Evolutionary conservation across 2,329 filamentous ascomycete species (phyloP).

Genomic region (Parastagonospora nodorum): DNA sequence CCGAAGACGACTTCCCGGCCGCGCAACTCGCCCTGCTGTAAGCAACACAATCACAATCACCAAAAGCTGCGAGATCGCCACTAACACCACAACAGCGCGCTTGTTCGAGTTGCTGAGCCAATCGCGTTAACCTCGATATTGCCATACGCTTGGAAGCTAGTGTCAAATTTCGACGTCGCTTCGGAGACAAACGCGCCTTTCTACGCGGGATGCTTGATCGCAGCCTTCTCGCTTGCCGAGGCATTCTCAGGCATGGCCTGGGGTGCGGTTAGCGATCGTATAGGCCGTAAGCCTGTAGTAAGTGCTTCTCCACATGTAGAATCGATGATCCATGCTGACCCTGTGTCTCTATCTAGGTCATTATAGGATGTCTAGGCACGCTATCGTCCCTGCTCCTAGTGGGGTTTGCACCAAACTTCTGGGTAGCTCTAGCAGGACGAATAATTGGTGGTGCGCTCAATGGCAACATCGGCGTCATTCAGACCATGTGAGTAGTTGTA

Average conservation of each 20-base stretch:
- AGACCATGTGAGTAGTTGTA: conserved; percentile 59
- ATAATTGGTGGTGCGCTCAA: conserved; percentile 82
- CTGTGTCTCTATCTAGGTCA: conserved; percentile 13
- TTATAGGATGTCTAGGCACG: conserved; percentile 70
- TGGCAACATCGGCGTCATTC: conserved; percentile 85
- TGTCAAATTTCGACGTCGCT: conserved; percentile 43
- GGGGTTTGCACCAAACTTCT: conserved; percentile 81
- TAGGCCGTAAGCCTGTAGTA: conserved; percentile 47
- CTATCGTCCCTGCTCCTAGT: conserved; percentile 82
- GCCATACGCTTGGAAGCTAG: conserved; percentile 66
- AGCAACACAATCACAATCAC: conserved; percentile 36
- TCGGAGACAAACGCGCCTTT: conserved; percentile 66
- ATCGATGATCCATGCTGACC: background rate
- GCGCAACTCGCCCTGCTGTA: conserved; percentile 85
- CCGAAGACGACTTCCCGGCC: conserved; percentile 76
- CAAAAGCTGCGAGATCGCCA: background rate
- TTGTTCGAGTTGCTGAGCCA: conserved; percentile 89
- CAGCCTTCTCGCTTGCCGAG: conserved; percentile 88
- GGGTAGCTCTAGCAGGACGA: conserved; percentile 78
- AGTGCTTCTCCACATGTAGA: background rate
- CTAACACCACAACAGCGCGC: conserved; percentile 60
- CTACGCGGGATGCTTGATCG: conserved; percentile 85
- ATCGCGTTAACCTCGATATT: conserved; percentile 94
- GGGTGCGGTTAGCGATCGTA: conserved; percentile 46
- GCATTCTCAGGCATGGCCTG: conserved; percentile 76